Evolutionary conservation across 2,329 filamentous ascomycete species (phyloP).

Genomic region (Nigrospora osmanthi): DNA sequence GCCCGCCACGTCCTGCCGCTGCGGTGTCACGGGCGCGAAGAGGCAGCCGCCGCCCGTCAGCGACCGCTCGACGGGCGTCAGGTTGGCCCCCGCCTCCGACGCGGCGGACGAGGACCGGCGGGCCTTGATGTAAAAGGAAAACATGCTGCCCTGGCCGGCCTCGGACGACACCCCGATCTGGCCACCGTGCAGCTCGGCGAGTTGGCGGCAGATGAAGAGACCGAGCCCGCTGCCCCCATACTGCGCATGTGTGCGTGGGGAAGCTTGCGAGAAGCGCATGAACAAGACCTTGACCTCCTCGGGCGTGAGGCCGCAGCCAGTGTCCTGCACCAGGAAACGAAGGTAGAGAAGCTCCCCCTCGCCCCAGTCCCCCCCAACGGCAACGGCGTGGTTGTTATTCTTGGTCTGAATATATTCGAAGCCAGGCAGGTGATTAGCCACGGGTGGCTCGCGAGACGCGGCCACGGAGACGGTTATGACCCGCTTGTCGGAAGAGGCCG

Average conservation of each 20-base stretch:
- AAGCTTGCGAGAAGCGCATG: constrained; percentile 59
- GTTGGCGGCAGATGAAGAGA: constrained; percentile 55
- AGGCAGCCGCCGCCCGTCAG: neutral
- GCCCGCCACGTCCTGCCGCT: constrained; percentile 16
- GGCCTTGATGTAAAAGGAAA: constrained; percentile 56
- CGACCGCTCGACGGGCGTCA: neutral
- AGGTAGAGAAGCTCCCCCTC: constrained; percentile 25
- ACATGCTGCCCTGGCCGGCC: constrained; percentile 50
- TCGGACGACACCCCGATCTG: constrained; percentile 55
- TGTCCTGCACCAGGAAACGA: constrained; percentile 53
- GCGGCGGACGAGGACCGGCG: constrained; percentile 28
- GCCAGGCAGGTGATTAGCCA: constrained; percentile 7
- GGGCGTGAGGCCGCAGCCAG: constrained; percentile 53
- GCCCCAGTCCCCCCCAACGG: constrained; percentile 21
- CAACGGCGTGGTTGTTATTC: constrained; percentile 6
- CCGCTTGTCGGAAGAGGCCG: constrained; percentile 20
- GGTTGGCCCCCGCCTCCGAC: neutral
- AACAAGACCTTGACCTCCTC: constrained; percentile 60
- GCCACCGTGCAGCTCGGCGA: constrained; percentile 57
- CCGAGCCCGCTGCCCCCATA: constrained; percentile 59
- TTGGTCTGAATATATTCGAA: constrained; percentile 24
- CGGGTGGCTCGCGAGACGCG: constrained; percentile 33
- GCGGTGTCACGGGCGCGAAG: constrained; percentile 10
- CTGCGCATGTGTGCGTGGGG: constrained; percentile 39
- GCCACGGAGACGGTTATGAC: constrained; percentile 41